Evolutionary conservation across 108 stramenopile genomes (phyloP), one percentile per base, ranked within the genome.

Genomic region (Schizochytrium sp.): DNA sequence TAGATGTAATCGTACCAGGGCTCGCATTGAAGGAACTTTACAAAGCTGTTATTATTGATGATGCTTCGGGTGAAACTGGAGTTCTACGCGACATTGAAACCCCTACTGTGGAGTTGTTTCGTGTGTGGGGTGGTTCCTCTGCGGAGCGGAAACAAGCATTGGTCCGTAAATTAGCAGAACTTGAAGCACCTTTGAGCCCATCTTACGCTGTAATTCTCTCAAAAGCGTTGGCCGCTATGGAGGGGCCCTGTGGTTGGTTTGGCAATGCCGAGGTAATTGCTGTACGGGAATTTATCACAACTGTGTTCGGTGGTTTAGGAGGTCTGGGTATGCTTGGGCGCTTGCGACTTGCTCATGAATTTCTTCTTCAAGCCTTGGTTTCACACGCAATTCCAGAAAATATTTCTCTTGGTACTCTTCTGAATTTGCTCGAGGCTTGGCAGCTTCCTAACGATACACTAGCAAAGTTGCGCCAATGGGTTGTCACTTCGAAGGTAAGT

Each of bases 11-110:
- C 12, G 28, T 69, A 38, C 64, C 64, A 15, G 64, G 19, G 7
- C 64, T 69, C 12, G 19, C 42, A 7, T 44, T 69, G 42, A 69
- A 69, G 28, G 64, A 69, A 7, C 64, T 69, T 15, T 69, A 69
- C 64, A 69, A 69, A 38, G 40, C 64, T 5, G 64, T 69, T 69
- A 44, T 69, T 8, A 38, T 69, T 15, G 64, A 69, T 69, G 64
- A 69, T 15, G 44, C 19, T 69, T 69, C 64, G 10, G 64, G 64
- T 7, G 5, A 69, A 44, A 69, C 64, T 8, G 64, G 64, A 7
- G 19, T 44, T 5, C 64, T 69, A 44, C 64, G 64, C 64, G 15
- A 69, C 64, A 38, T 69, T 8, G 64, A 69, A 69, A 69, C 64
- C 12, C 64, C 64, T 13, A 15, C 64, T 8, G 28, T 69, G 1